phyloP scores from a whole-genome alignment of 176 grass and related monocot genomes.

The Chrysopogon serrulatus region DNA sequence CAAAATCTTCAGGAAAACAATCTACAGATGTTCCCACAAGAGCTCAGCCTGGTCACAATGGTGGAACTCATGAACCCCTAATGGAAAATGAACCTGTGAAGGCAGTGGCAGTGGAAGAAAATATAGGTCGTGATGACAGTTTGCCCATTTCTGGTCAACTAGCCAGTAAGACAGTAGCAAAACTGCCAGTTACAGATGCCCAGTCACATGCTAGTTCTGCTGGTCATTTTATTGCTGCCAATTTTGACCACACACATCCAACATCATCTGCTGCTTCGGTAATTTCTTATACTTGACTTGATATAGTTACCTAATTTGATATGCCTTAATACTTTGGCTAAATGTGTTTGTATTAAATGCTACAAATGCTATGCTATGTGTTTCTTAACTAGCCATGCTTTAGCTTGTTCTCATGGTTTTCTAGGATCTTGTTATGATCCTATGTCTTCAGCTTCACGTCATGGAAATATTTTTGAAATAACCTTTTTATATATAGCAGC shows the following conservation, averaged over 20 bases:
- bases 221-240: constrained; percentile 22
- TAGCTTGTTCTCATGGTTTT: background rate
- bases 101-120: constrained; percentile 31
- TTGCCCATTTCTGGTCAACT: constrained; percentile 43
- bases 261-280: constrained; percentile 48
- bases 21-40: constrained; percentile 1
- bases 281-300: constrained; percentile 24
- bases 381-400: constrained; percentile 9
- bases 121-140: constrained; percentile 24
- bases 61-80: constrained; percentile 24
- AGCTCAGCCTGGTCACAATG: constrained; percentile 17
- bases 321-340: constrained; percentile 8
- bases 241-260: constrained; percentile 25
- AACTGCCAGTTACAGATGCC: constrained; percentile 43
- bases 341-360: background rate
- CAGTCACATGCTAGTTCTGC: constrained; percentile 44
- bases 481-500: background rate
- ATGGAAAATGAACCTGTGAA: constrained; percentile 19
- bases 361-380: background rate
- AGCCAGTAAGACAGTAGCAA: constrained; percentile 18
- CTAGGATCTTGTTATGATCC: background rate
- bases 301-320: constrained; percentile 5
- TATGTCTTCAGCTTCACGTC: background rate
- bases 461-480: background rate
- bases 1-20: constrained; percentile 24